Evolutionary conservation across 1,139 yeast genomes (phyloP), one percentile per base, ranked within the genome.

Genomic region (Kurtzmaniella quercitrusa): DNA sequence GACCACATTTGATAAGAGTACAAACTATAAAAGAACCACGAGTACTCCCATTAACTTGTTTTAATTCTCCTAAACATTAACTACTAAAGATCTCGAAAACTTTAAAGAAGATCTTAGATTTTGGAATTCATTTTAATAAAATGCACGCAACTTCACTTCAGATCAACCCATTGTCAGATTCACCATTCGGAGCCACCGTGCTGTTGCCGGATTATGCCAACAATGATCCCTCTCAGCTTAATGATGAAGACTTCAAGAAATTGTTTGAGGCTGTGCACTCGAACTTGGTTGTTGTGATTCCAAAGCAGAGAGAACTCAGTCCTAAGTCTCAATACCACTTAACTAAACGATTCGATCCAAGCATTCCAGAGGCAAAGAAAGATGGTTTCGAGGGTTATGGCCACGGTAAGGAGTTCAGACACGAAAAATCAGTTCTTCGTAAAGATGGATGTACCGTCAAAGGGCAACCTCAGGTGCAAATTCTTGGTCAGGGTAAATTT

Each of bases 391-490:
- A 84, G 35, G 77, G 77, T 17, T 88, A 88, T 53, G 96, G 96
- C 33, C 96, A 88, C 54, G 88, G 93, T 43, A 84, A 85, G 59
- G 86, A 85, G 48, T 86, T 87, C 63, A 81, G 93, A 57, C 91
- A 88, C 55, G 76, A 77, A 43, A 79, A 84, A 53, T 82, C 91
- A 2, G 88, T 88, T 23, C 74, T 88, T 49, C 80, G 80, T 49
- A 85, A 84, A 56, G 96, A 88, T 55, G 95, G 95, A 36, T 76
- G 78, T 46, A 76, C 89, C 2, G 88, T 87, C 35, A 89, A 91
- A 42, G 63, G 71, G 40, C 91, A 86, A 58, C 95, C 96, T 2
- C 95, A 88, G 60, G 95, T 88, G 19, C 94, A 88, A 66, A 85
- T 87, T 54, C 76, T 88, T 46, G 96, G 96, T 33, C 91, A 88